Conservation (phyloP, 805 yeast species). For the Candida germanica region DNA sequence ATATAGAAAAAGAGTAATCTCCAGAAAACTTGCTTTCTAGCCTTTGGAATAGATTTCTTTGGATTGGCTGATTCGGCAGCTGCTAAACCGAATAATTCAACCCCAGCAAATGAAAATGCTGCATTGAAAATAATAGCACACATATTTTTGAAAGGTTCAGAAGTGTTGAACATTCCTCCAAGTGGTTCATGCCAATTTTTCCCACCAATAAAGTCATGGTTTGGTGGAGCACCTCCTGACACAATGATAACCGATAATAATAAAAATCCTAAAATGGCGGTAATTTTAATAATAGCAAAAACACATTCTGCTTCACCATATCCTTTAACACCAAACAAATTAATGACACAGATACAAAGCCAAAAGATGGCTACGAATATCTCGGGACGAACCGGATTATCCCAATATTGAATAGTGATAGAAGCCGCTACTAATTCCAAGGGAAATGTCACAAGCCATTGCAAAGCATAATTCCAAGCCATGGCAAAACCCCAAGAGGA, state of each 20-base stretch:
- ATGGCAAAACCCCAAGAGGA: slow-evolving; percentile 62
- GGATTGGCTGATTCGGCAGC: slow-evolving; percentile 66
- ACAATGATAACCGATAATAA: slow-evolving; percentile 53
- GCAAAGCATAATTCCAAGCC: slow-evolving; percentile 46
- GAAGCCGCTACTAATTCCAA: slow-evolving; percentile 37
- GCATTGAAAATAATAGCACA: slow-evolving; percentile 59
- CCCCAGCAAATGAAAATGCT: slow-evolving; percentile 65
- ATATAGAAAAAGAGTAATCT: slow-evolving; percentile 60
- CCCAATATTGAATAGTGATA: slow-evolving; percentile 32
- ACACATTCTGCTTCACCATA: slow-evolving; percentile 69
- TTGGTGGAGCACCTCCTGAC: slow-evolving; percentile 58
- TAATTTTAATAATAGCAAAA: slow-evolving; percentile 52
- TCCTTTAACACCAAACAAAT: slow-evolving; percentile 61
- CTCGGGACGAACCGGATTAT: slow-evolving; percentile 39
- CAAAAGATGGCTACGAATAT: slow-evolving; percentile 58
- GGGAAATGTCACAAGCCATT: slow-evolving; percentile 36
- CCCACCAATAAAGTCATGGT: slow-evolving; percentile 58
- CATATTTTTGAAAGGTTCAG: slow-evolving; percentile 54
- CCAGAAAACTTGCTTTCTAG: slow-evolving; percentile 65
- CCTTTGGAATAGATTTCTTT: slow-evolving; percentile 58
- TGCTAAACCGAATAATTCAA: slow-evolving; percentile 62
- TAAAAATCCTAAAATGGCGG: slow-evolving; percentile 57
- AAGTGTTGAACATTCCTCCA: slow-evolving; percentile 46
- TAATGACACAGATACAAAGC: slow-evolving; percentile 46
- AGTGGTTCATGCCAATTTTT: slow-evolving; percentile 53